Conservation (phyloP, 1,139 yeast genomes). For the Sugiyamaella neomexicana region DNA sequence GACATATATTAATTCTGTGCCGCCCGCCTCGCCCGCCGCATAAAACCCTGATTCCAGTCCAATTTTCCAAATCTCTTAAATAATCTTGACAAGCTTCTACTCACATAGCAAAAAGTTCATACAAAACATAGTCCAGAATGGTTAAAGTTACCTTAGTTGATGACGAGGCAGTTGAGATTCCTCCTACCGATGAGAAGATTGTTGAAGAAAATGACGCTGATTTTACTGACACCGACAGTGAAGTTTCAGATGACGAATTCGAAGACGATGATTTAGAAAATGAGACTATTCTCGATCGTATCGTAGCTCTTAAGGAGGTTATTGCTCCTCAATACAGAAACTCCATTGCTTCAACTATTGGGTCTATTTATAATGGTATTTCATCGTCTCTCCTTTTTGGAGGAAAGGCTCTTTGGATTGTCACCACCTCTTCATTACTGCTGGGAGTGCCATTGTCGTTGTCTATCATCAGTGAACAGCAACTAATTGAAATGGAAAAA, state of each 20-base stretch:
- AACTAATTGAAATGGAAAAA: slow-evolving; percentile 90
- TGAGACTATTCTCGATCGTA: slow-evolving; percentile 84
- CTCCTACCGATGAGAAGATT: slow-evolving; percentile 43
- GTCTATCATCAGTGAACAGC: slow-evolving; percentile 89
- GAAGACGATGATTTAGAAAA: slow-evolving; percentile 70
- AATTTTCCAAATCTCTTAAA: slow-evolving; percentile 4
- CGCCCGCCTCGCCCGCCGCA: slow-evolving; percentile 2
- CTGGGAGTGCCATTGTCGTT: slow-evolving; percentile 91
- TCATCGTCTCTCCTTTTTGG: slow-evolving; percentile 53
- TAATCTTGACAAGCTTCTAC: background rate
- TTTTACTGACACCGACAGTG: slow-evolving; percentile 39
- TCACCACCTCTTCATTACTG: slow-evolving; percentile 79
- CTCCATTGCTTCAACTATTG: slow-evolving; percentile 39
- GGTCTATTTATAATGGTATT: slow-evolving; percentile 37
- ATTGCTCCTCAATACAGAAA: slow-evolving; percentile 85
- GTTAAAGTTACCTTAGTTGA: slow-evolving; percentile 72
- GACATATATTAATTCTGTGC: no score
- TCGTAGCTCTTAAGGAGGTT: slow-evolving; percentile 87
- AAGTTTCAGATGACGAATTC: slow-evolving; percentile 51
- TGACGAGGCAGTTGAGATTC: slow-evolving; percentile 44
- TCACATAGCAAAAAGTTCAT: background rate
- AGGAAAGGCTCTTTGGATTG: slow-evolving; percentile 79
- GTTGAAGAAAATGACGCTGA: slow-evolving; percentile 38
- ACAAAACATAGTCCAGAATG: slow-evolving; percentile 44
- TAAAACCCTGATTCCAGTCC: background rate